Percentiles rank a stretch among this genome's conserved stretches.
These are phyloP conservation scores for Fusarium virguliforme DNA, from an alignment of 2,329 filamentous ascomycete genomes.

Conservation along the genomic window DNA sequence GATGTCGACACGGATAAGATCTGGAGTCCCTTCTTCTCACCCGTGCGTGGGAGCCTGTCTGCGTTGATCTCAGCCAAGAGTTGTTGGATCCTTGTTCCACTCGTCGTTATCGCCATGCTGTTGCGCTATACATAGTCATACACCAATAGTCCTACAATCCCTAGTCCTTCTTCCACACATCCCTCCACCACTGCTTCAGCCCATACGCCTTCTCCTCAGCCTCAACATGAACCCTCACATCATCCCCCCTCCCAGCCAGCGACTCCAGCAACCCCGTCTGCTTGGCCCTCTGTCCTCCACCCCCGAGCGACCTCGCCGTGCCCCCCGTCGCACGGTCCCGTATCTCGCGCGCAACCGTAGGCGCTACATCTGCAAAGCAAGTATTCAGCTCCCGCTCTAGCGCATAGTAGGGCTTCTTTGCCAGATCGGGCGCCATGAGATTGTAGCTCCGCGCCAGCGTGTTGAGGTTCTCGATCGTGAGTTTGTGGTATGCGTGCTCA, in stretches of 20 bases:
- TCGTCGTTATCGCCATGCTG: not conserved
- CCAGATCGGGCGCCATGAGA: slow-evolving; percentile 91
- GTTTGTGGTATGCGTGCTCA: slow-evolving; percentile 81
- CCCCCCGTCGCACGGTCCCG: slow-evolving; percentile 72
- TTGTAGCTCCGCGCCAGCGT: slow-evolving; percentile 89
- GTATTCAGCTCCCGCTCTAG: slow-evolving; percentile 85
- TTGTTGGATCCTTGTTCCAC: not conserved
- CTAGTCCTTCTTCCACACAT: slow-evolving; percentile 71
- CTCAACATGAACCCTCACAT: slow-evolving; percentile 78
- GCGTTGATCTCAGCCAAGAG: not conserved
- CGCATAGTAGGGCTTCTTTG: slow-evolving; percentile 92
- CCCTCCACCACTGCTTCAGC: slow-evolving; percentile 90
- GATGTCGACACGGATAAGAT: not conserved
- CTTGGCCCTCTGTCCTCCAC: slow-evolving; percentile 54
- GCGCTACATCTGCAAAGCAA: slow-evolving; percentile 91
- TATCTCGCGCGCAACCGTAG: slow-evolving; percentile 80
- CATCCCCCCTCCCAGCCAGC: slow-evolving; percentile 65
- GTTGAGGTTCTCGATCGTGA: slow-evolving; percentile 86
- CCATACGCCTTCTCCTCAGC: slow-evolving; percentile 85
- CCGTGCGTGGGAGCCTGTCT: not conserved
- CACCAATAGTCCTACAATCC: not conserved
- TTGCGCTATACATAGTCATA: not conserved
- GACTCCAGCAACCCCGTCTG: slow-evolving; percentile 72
- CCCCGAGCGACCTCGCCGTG: slow-evolving; percentile 55
- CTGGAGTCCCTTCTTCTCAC: not conserved